Base-by-base conservation (phyloP, 1,139 yeast species). In the Zygosaccharomyces sapae region DNA sequence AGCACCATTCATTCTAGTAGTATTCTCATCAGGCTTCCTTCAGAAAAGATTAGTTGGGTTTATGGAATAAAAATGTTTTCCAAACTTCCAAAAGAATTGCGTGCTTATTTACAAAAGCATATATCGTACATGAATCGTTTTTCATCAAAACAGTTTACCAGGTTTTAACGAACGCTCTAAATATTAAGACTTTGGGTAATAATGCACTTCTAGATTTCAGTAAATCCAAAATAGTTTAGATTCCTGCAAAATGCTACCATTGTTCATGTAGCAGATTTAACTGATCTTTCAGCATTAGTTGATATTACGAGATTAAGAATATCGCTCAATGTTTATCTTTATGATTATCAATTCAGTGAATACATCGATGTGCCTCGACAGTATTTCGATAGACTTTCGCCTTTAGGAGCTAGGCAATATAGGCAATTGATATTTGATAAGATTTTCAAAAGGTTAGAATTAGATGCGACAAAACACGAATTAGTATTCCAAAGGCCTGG, bases 71-170 rank as follows among this genome's bases (percentile, higher is more conserved):
- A 81, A 59, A 81, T 90, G 52, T 79, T 87, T 58, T 79, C 85
- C 55, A 70, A 77, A 56, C 75, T 92, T 40, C 81, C 90, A n/a
- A 73, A 75, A 16, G 74, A 75, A 10, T 72, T 76, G 45, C 76
- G 77, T 50, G 77, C 77, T 50, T 72, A 77, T 46, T 68, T 89
- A 45, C 71, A 71, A 45, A 83, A 80, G 72, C 88, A 3, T 85
- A 84, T 55, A 77, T 90, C 35, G 96, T 92, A 3, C 97, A 92
- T 66, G 97, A 90, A 59, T 84, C 87, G 45, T 89, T 96, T 92
- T 79, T 92, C 70, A 79, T 88, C 13, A 80, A 89, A 57, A 84
- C 96, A 0, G 76, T 89, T 33, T 77, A 87, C 18, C 92, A 87
- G 49, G 77, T 88, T 45, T 70, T 87, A 51, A 73, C 81, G 50